Evolutionary conservation across 139 green algal genomes (phyloP).

Genomic region (Coelastrella sp.): DNA sequence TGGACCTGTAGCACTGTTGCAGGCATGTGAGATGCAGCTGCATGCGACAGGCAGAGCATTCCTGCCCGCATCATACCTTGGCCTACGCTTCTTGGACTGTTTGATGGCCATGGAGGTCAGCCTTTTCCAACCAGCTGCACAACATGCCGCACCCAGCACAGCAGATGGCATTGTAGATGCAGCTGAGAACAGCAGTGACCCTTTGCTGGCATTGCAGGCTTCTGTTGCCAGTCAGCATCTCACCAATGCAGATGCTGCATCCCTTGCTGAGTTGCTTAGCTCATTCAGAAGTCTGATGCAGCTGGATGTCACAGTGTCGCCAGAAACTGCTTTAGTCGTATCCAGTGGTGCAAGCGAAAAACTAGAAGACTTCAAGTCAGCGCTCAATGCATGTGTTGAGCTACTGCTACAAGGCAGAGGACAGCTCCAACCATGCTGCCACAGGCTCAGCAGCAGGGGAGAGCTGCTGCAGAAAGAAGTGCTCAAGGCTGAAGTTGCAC

Average conservation of each 20-base stretch:
- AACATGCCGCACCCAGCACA: too few relatives aligned
- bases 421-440: conserved; percentile 18
- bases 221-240: conserved; percentile 19
- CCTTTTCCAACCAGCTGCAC: conserved; percentile 12
- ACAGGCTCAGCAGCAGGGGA: not conserved
- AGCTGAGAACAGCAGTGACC: not conserved
- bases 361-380: conserved; percentile 7
- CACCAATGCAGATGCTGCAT: not conserved
- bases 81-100: conserved; percentile 16
- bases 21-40: conserved; percentile 26
- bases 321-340: not conserved
- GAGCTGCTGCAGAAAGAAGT: conserved; percentile 38
- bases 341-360: not conserved
- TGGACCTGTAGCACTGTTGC: conserved; percentile 18
- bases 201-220: not conserved
- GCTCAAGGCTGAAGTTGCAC: conserved; percentile 34
- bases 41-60: conserved; percentile 26
- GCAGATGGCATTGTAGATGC: too few relatives aligned
- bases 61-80: conserved; percentile 31
- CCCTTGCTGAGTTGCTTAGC: not conserved
- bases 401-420: not conserved
- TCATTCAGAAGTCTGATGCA: not conserved
- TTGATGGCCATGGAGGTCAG: not conserved
- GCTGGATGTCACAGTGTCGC: conserved; percentile 3
- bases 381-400: not conserved